Conservation (phyloP, 202 grass and related monocot species). For the Zoysia matrella region DNA sequence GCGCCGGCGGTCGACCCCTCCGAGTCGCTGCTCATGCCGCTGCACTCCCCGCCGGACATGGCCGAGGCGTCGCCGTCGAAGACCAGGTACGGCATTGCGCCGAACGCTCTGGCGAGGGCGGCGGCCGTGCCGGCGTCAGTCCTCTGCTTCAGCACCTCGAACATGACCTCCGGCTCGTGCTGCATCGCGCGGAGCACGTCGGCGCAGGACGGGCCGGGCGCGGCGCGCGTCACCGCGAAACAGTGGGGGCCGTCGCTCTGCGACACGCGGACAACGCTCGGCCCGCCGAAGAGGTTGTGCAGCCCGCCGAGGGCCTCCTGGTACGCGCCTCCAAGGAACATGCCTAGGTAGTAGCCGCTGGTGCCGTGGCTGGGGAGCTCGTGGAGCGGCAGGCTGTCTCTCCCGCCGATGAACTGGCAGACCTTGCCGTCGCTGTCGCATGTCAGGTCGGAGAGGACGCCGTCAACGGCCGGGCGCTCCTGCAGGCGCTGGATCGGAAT, state of each 20-base stretch:
- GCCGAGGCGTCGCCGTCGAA: slow-evolving; percentile 39
- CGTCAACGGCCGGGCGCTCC: slow-evolving; percentile 64
- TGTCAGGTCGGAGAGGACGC: slow-evolving; percentile 80
- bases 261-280: slow-evolving; percentile 87
- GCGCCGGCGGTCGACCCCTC: slow-evolving; percentile 61
- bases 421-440: slow-evolving; percentile 98
- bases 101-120: slow-evolving; percentile 59
- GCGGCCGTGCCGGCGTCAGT: slow-evolving; percentile 47
- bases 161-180: slow-evolving; percentile 95
- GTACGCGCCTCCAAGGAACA: slow-evolving; percentile 95
- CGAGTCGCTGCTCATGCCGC: slow-evolving; percentile 69
- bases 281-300: slow-evolving; percentile 95
- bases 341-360: slow-evolving; percentile 85
- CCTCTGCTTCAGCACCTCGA: slow-evolving; percentile 77
- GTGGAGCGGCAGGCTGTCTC: slow-evolving; percentile 77
- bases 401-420: slow-evolving; percentile 70
- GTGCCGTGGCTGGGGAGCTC: slow-evolving; percentile 52
- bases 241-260: slow-evolving; percentile 86
- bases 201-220: slow-evolving; percentile 69
- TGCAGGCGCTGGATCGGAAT: slow-evolving; percentile 86
- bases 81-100: slow-evolving; percentile 83
- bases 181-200: slow-evolving; percentile 92
- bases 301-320: slow-evolving; percentile 92
- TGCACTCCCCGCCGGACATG: slow-evolving; percentile 46
- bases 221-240: slow-evolving; percentile 78